Evolutionary conservation across 768 basidiomycete species (phyloP), one percentile per base, ranked within the genome.

Genomic region (Termitomyces sp.): DNA sequence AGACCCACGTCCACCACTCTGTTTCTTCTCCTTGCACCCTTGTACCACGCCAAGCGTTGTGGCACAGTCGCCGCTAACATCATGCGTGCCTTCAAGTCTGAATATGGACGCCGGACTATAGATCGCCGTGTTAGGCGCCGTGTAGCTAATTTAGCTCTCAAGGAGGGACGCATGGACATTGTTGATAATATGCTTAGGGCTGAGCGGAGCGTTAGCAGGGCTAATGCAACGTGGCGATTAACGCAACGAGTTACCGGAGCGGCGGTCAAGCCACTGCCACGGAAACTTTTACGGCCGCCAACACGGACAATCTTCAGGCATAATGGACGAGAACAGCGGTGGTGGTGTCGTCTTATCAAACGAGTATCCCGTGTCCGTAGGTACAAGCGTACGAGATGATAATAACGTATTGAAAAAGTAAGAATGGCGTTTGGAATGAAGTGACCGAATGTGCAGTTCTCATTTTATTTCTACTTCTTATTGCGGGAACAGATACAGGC

Each of bases 121-220:
- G 83, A 87, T 70, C 73, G 76, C 52, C 72, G 75, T 22, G 87
- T 90, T 22, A 77, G 80, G 64, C 79, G 84, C 57, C 81, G 85
- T 43, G 68, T 90, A 53, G 78, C 78, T 5, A 70, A 68, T 43
- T 72, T 87, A 48, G 88, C 87, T 32, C 64, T 86, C 55, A 87
- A 85, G 67, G 82, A 90, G 71, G 81, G 85, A 16, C 79, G 85
- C 46, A 68, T 74, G 60, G 83, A 83, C 63, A 79, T 87, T 57
- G 71, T 73, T 18, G 54, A 71, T 57, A 65, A 65, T 59, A 65
- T 75, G 56, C 55, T 71, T 33, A 46, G 55, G 9, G 55, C 60
- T 28, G 68, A 71, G 40, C 49, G 48, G 45, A 9, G n/a, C 7
- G 45, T 35, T 18, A 40, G 60, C 32, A 47, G 63, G 63, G 36